phyloP scores from a whole-genome alignment of 805 yeast species.

The Starmerella roubikii region DNA sequence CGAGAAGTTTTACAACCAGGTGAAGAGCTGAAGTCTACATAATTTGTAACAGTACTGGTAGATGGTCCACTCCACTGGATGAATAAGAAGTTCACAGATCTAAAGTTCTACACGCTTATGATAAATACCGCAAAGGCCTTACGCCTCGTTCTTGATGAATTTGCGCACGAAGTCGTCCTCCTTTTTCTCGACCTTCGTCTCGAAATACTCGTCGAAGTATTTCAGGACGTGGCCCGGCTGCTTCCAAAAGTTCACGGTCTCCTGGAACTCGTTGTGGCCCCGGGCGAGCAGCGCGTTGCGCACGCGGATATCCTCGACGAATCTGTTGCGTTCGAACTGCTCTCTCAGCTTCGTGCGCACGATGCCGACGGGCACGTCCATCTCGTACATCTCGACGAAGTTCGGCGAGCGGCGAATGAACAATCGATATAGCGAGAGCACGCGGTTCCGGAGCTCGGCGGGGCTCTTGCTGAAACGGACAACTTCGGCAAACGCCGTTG shows the following conservation, averaged over 20 bases:
- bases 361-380: conserved; percentile 53
- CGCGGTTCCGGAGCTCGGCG: conserved; percentile 49
- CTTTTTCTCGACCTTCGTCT: conserved; percentile 37
- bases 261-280: conserved; percentile 87
- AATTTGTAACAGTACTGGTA: no score
- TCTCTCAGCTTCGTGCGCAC: conserved; percentile 77
- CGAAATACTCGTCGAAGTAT: conserved; percentile 57
- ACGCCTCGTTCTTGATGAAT: conserved; percentile 33
- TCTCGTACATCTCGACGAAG: conserved; percentile 33
- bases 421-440: conserved; percentile 58
- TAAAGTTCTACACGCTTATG: no score
- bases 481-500: conserved; percentile 77
- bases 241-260: conserved; percentile 78
- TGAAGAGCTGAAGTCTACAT: background rate
- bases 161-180: conserved; percentile 55
- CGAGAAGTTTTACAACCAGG: conserved; percentile 7
- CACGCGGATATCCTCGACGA: conserved; percentile 49
- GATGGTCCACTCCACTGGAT: no score
- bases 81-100: no score
- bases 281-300: conserved; percentile 59
- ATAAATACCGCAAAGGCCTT: no score
- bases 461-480: conserved; percentile 51
- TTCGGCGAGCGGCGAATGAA: conserved; percentile 37
- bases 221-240: conserved; percentile 74
- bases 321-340: conserved; percentile 77